A percentile compares a stretch with the other conserved stretches of the same genome.
Conservation (phyloP, 1,284 basidiomycete genomes). For the Neolentinus lepideus region DNA sequence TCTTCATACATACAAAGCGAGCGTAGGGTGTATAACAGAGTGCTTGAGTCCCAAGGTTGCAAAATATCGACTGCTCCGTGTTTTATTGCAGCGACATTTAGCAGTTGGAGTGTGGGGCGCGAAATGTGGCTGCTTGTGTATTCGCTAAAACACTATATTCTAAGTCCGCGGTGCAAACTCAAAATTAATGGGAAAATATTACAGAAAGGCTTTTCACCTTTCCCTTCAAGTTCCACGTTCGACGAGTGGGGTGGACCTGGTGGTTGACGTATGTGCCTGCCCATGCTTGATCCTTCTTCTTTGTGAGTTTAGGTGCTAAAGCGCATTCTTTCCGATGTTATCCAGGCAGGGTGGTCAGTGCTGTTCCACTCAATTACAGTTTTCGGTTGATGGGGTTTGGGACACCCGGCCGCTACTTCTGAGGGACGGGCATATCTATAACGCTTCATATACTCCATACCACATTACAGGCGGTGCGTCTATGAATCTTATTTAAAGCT, state of each 20-base stretch:
- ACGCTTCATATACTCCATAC: too few species aligned
- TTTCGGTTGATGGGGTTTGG: not conserved
- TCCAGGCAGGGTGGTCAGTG: not conserved
- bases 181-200: not conserved
- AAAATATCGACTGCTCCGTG: not conserved
- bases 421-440: too few species aligned
- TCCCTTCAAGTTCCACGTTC: not conserved
- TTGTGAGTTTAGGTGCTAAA: not conserved
- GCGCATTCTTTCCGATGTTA: not conserved
- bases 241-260: not conserved
- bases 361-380: not conserved
- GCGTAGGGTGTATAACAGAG: not conserved
- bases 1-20: constrained; percentile 1
- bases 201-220: not conserved
- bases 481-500: too few species aligned
- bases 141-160: too few species aligned
- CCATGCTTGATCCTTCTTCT: not conserved
- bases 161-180: too few species aligned
- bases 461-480: too few species aligned
- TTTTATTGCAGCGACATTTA: not conserved
- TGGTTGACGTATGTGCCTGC: not conserved
- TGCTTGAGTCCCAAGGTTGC: not conserved
- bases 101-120: not conserved
- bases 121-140: too few species aligned
- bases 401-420: too few species aligned